Base-by-base conservation (phyloP, 768 basidiomycete genomes). In the Nidula microcarpa region DNA sequence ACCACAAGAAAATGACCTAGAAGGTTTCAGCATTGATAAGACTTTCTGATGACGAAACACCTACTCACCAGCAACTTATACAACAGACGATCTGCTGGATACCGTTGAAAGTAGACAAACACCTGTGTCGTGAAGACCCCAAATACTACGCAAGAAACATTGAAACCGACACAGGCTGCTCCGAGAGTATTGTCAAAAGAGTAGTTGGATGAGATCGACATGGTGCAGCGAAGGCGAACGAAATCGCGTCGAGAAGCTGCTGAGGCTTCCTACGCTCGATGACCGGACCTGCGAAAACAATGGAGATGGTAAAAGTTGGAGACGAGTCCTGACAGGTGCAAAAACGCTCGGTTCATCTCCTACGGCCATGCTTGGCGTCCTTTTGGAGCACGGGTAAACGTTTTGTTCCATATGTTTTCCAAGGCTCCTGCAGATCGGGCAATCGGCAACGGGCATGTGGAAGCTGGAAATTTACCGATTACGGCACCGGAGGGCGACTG, bases 111-210 rank as follows among this genome's bases (percentile, higher is more conserved):
- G 56, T 75, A 77, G 1, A 67, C 65, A 53, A 69, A 61, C 6
- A 65, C 62, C 53, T 75, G 75, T 30, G 66, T 71, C 14, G 72
- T 66, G 36, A 74, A 63, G 11, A 75, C 56, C 6, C 76, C 76
- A 54, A 75, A 74, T 14, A 70, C 68, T 18, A 66, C 64, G 48
- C 74, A 73, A 35, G 74, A 70, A 16, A 72, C 53, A 49, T 61
- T 63, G 61, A 75, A 74, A 13, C 75, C 76, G 43, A 74, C 64
- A 49, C 68, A 65, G 7, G 67, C 65, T 10, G 75, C 73, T 33
- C 76, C 76, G 6, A 76, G 64, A 7, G 75, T 76, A 52, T 68
- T 63, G 51, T 72, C 65, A 45, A 71, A 53, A 18, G 60, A n/a
- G 33, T 57, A 53, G 51, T 53, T 58, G 47, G 48, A 33, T 23